A percentile compares a stretch with the other conserved stretches of the same genome.
Evolutionary conservation across 2,329 filamentous ascomycete species (phyloP).

Genomic region (Fusarium bulbicola): DNA sequence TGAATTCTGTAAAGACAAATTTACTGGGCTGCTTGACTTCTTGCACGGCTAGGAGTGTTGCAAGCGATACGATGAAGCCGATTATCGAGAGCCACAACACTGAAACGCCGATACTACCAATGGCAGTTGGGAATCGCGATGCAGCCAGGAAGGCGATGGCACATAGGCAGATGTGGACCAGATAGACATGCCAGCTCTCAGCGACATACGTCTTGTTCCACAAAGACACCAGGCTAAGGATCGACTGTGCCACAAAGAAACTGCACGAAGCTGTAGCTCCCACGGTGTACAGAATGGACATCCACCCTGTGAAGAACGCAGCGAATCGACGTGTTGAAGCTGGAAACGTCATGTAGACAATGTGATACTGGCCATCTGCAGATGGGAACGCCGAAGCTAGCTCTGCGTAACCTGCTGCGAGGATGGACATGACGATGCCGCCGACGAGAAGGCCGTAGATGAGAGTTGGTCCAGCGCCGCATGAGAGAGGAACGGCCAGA

Average conservation of each 20-base stretch:
- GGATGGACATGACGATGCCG: not conserved
- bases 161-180: not conserved
- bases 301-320: not conserved
- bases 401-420: not conserved
- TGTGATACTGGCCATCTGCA: not conserved
- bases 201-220: not conserved
- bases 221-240: not conserved
- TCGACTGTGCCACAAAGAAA: fast-evolving
- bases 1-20: not conserved
- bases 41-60: fast-evolving
- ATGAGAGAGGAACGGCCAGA: not conserved
- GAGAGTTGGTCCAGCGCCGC: not conserved
- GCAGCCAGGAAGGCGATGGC: not conserved
- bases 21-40: not conserved
- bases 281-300: not conserved
- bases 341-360: not conserved
- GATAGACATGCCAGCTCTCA: not conserved
- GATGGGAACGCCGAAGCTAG: fast-evolving
- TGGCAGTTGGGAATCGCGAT: fast-evolving
- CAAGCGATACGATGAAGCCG: not conserved
- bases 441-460: not conserved
- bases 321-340: not conserved
- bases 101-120: not conserved
- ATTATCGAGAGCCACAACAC: fast-evolving
- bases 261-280: not conserved